Evolutionary conservation across 2,329 filamentous ascomycete species (phyloP), one percentile per base, ranked within the genome.

Genomic region (Exophiala calicioides): DNA sequence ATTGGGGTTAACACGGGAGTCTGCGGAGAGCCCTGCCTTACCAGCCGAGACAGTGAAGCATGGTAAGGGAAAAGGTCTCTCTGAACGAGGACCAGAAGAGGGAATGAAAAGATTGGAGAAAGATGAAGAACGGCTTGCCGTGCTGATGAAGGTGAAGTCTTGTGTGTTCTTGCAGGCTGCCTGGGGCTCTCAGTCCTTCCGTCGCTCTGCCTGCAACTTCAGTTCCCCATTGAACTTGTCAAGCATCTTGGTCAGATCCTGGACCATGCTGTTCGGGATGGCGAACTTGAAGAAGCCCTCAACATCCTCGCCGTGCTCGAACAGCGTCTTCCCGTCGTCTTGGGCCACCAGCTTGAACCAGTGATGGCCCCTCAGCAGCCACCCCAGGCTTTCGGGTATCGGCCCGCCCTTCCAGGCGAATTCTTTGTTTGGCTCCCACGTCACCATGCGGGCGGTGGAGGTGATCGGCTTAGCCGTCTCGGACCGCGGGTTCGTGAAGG

Each of bases 391-490:
- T 18, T 29, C 26, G 5, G 42, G 41, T 24, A 44, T 15, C 5
- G 42, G 42, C 5, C 42, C 42, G 7, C 33, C 42, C 12, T 45
- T 45, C 42, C 42, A 45, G 15, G 33, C 34, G 15, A 45, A 45
- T 26, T 45, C 42, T n/a, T 18, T 13, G 5, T 45, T 33, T 10
- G 42, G 42, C n/a, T 45, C 13, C 42, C 42, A 45, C 4, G 34
- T 38, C 23, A 33, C 36, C 31, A 45, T 45, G 42, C 34, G 42
- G 5, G 26, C 34, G 1, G 16, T 38, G 20, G 37, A 45, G 3
- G 34, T 38, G 10, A 32, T 26, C 10, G 42, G 42, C 18, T 45
- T 45, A n/a, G 42, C 42, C 10, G 33, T 45, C 2, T 45, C 42
- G 27, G 33, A 45, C 42, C 31, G 31, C 7, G 10, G 4, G 20